Percentiles rank a stretch among this genome's conserved stretches.
These are phyloP conservation scores for Lentinula sp. DNA, from an alignment of 768 basidiomycete genomes.

Conservation along the genomic window DNA sequence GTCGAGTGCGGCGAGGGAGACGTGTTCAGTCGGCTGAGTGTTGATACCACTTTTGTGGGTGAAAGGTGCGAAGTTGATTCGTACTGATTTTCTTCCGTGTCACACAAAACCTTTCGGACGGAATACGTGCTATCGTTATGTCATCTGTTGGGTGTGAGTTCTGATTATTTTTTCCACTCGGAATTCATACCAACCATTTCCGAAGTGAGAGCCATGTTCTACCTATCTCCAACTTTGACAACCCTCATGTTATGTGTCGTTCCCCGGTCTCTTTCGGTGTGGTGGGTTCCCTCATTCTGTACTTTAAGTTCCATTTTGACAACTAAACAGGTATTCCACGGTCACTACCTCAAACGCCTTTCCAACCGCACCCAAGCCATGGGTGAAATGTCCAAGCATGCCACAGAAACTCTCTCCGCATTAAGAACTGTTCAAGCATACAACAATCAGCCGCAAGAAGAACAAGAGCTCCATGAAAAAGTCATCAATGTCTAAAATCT, in stretches of 20 bases:
- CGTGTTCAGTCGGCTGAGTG: conserved; percentile 84
- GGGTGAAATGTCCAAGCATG: conserved; percentile 95
- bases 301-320: background rate
- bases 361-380: conserved; percentile 91
- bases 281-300: conserved; percentile 25
- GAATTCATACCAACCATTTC: background rate
- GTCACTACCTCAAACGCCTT: conserved; percentile 87
- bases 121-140: conserved; percentile 81
- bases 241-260: conserved; percentile 90
- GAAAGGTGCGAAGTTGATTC: conserved; percentile 52
- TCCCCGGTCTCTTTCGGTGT: conserved; percentile 84
- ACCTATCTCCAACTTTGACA: conserved; percentile 83
- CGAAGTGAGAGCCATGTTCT: conserved; percentile 91
- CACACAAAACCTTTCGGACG: conserved; percentile 77
- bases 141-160: conserved; percentile 86
- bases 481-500: conserved; percentile 64
- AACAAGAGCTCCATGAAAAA: conserved; percentile 64
- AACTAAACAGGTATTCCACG: conserved; percentile 76
- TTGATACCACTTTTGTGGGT: conserved; percentile 90
- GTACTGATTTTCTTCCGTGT: conserved; percentile 36
- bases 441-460: conserved; percentile 78
- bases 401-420: conserved; percentile 85
- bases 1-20: conserved; percentile 93
- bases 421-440: conserved; percentile 88
- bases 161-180: background rate